phyloP scores from a whole-genome alignment of 176 grass and related monocot species.

The Carex parvula region DNA sequence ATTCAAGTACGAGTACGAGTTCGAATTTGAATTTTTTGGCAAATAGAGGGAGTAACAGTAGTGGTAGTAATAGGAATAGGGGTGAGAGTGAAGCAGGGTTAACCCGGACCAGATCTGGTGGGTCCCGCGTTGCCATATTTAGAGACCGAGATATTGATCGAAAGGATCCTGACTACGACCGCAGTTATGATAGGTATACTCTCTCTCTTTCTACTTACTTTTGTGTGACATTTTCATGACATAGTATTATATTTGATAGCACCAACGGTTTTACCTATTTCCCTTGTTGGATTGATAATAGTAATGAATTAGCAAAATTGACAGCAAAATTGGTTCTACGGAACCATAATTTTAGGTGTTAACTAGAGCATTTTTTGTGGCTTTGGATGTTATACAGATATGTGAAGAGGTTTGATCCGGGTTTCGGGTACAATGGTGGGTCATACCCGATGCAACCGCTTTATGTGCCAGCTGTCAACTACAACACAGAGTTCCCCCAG shows the following conservation, averaged over 20 bases:
- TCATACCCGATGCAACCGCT: slow-evolving; percentile 75
- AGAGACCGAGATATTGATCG: slow-evolving; percentile 83
- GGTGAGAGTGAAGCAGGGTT: slow-evolving; percentile 47
- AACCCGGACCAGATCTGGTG: slow-evolving; percentile 46
- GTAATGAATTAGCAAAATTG: neutral
- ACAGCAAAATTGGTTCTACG: neutral
- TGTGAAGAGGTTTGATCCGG: slow-evolving; percentile 96
- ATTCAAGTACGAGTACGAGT: slow-evolving; percentile 50
- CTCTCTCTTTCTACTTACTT: neutral
- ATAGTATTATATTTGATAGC: neutral
- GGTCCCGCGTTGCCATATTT: slow-evolving; percentile 89
- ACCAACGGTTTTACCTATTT: neutral
- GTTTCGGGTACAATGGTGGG: slow-evolving; percentile 83
- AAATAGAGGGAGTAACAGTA: slow-evolving; percentile 46
- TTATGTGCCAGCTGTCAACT: slow-evolving; percentile 90
- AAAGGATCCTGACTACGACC: slow-evolving; percentile 99
- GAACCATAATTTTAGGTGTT: neutral
- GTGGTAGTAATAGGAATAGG: slow-evolving; percentile 28
- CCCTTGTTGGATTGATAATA: neutral
- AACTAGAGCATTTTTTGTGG: neutral
- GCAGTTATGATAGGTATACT: slow-evolving; percentile 90
- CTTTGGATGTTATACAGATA: slow-evolving; percentile 46
- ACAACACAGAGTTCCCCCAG: slow-evolving; percentile 96
- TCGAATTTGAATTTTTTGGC: slow-evolving; percentile 42
- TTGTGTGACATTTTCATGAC: neutral